A percentile compares a stretch with the other conserved stretches of the same genome.
Conservation (phyloP, 192 early-diverging fungal species). For the Backusella australiensis region DNA sequence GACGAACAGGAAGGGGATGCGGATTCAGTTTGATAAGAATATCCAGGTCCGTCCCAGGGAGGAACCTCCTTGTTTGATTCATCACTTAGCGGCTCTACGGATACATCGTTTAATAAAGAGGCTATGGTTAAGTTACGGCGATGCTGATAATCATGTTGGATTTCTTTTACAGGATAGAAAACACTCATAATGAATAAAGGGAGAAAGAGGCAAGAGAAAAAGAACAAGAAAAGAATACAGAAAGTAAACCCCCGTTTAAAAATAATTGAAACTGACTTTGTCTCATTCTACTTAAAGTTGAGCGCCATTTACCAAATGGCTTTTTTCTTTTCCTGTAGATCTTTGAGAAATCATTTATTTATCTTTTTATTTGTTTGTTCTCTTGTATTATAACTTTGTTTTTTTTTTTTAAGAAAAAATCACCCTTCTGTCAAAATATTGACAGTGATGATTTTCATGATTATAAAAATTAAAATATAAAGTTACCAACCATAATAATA, state of each 20-base stretch:
- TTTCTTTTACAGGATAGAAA: neutral
- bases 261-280: neutral
- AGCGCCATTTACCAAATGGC: neutral
- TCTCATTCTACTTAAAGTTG: constrained; percentile 2
- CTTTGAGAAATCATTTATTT: neutral
- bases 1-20: neutral
- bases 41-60: neutral
- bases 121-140: neutral
- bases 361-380: neutral
- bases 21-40: neutral
- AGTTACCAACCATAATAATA: neutral
- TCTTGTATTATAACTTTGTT: neutral
- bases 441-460: neutral
- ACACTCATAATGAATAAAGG: neutral
- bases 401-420: neutral
- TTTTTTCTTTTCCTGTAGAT: neutral
- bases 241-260: neutral
- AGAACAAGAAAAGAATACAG: neutral
- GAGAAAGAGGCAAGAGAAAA: neutral
- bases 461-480: neutral
- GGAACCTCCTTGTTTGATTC: neutral
- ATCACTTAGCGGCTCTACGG: neutral
- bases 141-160: neutral
- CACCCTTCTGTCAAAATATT: neutral
- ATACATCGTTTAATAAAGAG: neutral